Evolutionary conservation across 2,329 filamentous ascomycete species (phyloP).

Genomic region (Dryadomyces quercivorus): DNA sequence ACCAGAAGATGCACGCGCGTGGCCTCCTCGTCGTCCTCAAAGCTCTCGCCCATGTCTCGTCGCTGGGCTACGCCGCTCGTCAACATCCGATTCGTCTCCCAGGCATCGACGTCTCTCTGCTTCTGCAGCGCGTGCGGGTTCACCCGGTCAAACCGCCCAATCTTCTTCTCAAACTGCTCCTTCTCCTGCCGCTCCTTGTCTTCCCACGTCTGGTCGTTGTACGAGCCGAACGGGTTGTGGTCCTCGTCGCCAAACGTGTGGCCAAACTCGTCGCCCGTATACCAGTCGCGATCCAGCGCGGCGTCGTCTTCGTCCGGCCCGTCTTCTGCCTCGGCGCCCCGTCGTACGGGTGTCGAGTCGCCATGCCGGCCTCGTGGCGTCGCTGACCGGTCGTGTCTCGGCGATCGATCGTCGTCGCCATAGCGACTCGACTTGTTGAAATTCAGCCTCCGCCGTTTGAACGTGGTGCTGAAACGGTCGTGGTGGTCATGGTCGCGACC

Average conservation of each 20-base stretch:
- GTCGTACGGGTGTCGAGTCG: slow-evolving; percentile 32
- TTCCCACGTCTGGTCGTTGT: slow-evolving; percentile 62
- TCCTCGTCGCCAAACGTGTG: slow-evolving; percentile 81
- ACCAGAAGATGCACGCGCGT: slow-evolving; percentile 84
- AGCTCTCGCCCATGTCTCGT: slow-evolving; percentile 67
- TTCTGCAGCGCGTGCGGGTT: slow-evolving; percentile 70
- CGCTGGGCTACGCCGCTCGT: slow-evolving; percentile 91
- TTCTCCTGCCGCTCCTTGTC: slow-evolving; percentile 57
- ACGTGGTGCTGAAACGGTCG: slow-evolving; percentile 22
- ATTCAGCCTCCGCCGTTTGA: slow-evolving; percentile 52
- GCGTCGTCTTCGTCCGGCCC: slow-evolving; percentile 56
- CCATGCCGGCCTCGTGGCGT: slow-evolving; percentile 10
- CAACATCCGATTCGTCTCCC: slow-evolving; percentile 98
- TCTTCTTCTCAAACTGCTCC: slow-evolving; percentile 68
- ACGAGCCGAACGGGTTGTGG: slow-evolving; percentile 82
- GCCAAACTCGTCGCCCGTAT: slow-evolving; percentile 69
- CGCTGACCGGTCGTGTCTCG: slow-evolving; percentile 21
- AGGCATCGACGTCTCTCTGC: slow-evolving; percentile 90
- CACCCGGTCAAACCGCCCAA: slow-evolving; percentile 50
- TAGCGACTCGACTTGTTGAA: slow-evolving; percentile 34
- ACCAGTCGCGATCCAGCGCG: slow-evolving; percentile 85
- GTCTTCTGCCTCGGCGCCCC: slow-evolving; percentile 46
- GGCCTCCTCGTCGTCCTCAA: slow-evolving; percentile 81
- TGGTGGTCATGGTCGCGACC: slow-evolving; percentile 3
- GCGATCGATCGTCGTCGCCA: slow-evolving; percentile 38